phyloP scores from a whole-genome alignment of 2,329 filamentous ascomycete genomes.

The Penicillium sp. region DNA sequence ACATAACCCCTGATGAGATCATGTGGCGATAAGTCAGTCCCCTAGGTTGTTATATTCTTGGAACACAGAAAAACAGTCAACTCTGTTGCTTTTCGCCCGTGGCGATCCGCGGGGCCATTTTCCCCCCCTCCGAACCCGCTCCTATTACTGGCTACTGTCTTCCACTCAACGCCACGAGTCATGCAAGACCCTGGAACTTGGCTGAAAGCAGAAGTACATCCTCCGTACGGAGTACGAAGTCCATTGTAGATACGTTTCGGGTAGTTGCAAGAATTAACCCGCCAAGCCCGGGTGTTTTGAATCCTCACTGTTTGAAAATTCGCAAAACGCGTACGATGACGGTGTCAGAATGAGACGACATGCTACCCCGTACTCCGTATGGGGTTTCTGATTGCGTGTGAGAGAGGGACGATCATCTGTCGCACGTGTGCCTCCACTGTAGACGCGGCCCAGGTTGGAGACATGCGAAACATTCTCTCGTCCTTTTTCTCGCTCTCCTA shows the following conservation, averaged over 20 bases:
- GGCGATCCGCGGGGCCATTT: slow-evolving; percentile 8
- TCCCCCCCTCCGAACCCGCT: not conserved
- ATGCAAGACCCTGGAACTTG: slow-evolving; percentile 6
- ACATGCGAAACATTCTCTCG: not conserved
- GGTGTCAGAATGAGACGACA: not conserved
- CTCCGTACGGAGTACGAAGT: not conserved
- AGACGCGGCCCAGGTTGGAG: not conserved
- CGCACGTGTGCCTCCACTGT: not conserved
- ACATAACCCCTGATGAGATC: not conserved
- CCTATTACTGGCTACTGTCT: not conserved
- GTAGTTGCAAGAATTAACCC: not conserved
- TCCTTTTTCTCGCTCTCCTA: not conserved
- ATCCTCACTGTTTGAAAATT: not conserved
- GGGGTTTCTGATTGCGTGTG: not conserved
- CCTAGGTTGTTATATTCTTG: not conserved
- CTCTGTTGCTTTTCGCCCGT: not conserved
- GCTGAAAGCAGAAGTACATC: not conserved
- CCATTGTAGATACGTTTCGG: not conserved
- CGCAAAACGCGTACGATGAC: not conserved
- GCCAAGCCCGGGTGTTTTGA: not conserved
- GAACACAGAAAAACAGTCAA: not conserved
- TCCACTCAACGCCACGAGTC: not conserved
- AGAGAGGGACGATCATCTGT: not conserved
- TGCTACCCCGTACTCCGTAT: not conserved
- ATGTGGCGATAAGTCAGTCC: not conserved